Conservation (phyloP, 441 rosid species). For the Flueggea neowawraea region DNA sequence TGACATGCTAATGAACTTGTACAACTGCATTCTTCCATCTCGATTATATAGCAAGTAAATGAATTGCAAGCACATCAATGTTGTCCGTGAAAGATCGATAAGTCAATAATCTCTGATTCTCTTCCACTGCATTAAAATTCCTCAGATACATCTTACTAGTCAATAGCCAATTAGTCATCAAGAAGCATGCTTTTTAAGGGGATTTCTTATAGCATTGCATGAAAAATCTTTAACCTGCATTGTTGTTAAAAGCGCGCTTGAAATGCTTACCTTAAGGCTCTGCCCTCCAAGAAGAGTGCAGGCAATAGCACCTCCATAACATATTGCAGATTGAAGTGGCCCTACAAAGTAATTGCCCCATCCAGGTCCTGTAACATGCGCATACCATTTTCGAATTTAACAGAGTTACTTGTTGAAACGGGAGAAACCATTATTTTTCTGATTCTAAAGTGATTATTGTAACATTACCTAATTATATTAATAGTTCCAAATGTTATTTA, state of each 20-base stretch:
- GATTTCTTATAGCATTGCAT: neutral
- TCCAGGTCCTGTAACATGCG: conserved; percentile 31
- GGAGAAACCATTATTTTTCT: too few species aligned
- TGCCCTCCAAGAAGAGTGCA: conserved; percentile 46
- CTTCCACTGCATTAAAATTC: too few species aligned
- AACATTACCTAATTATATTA: too few species aligned
- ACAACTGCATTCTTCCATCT: conserved; percentile 44
- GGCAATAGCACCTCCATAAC: conserved; percentile 50
- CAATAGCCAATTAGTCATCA: too few species aligned
- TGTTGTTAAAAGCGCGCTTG: neutral
- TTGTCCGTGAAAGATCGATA: neutral
- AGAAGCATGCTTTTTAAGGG: neutral
- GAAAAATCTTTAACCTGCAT: neutral
- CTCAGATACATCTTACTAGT: too few species aligned
- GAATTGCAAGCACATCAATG: conserved; percentile 28
- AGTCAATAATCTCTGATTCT: too few species aligned
- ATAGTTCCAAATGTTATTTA: too few species aligned
- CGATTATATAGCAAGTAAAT: conserved; percentile 40
- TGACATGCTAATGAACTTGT: conserved; percentile 44
- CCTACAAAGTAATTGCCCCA: conserved; percentile 61
- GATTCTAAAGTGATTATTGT: too few species aligned
- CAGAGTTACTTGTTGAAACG: too few species aligned
- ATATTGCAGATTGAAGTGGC: conserved; percentile 48
- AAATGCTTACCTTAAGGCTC: conserved; percentile 41
- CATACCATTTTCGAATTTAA: neutral